Conservation (phyloP, 768 basidiomycete species). For the Coprinopsis sp. region DNA sequence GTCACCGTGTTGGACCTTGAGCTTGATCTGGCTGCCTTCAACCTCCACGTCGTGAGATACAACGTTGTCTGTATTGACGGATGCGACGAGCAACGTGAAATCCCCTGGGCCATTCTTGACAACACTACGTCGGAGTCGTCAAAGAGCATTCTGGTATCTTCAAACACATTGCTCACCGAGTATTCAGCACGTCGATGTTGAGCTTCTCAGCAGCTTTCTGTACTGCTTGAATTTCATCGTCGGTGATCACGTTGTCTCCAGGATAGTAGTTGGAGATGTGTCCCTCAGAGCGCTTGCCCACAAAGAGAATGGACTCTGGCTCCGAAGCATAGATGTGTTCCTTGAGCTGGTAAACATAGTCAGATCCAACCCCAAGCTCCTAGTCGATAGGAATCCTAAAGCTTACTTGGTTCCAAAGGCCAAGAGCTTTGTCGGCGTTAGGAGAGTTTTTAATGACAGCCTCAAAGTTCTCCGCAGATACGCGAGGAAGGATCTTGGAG, state of each 20-base stretch:
- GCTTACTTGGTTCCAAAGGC: conserved; percentile 61
- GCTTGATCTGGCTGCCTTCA: conserved; percentile 38
- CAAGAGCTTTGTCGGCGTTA: conserved; percentile 48
- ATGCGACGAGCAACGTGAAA: conserved; percentile 75
- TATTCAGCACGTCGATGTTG: conserved; percentile 75
- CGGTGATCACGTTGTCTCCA: conserved; percentile 64
- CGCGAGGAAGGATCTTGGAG: conserved; percentile 79
- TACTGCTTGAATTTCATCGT: conserved; percentile 72
- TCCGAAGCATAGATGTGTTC: conserved; percentile 65
- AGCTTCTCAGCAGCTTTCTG: conserved; percentile 73
- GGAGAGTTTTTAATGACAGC: conserved; percentile 57
- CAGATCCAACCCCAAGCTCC: background rate
- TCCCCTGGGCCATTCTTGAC: conserved; percentile 58
- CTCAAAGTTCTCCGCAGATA: conserved; percentile 56
- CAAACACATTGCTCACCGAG: conserved; percentile 44
- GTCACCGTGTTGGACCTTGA: conserved; percentile 75
- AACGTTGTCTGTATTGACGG: conserved; percentile 41
- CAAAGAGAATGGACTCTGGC: conserved; percentile 65
- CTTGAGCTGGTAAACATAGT: conserved; percentile 45
- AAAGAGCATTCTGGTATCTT: background rate
- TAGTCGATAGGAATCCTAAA: background rate
- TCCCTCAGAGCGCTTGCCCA: conserved; percentile 75
- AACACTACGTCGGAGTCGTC: conserved; percentile 40
- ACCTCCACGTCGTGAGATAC: conserved; percentile 43
- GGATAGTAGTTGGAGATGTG: conserved; percentile 86